phyloP scores from a whole-genome alignment of 805 yeast genomes.

The Alloascoidea africana region DNA sequence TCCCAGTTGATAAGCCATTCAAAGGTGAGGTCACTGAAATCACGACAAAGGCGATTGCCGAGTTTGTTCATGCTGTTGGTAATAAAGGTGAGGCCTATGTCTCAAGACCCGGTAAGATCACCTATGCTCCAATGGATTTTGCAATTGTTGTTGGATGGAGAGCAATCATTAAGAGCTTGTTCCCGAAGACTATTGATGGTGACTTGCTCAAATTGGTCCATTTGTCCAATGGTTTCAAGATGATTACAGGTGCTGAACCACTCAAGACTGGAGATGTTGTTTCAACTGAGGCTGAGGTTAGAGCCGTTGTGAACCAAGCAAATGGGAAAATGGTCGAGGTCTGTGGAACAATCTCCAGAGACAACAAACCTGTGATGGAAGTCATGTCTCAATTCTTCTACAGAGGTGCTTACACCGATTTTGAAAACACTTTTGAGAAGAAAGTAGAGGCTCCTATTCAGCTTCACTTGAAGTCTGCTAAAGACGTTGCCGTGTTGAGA shows the following conservation, averaged over 20 bases:
- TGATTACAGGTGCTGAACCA: constrained; percentile 86
- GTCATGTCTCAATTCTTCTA: constrained; percentile 91
- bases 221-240: constrained; percentile 84
- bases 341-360: constrained; percentile 73
- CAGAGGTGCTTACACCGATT: constrained; percentile 85
- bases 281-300: constrained; percentile 67
- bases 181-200: constrained; percentile 94
- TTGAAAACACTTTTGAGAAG: constrained; percentile 83
- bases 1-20: constrained; percentile 55
- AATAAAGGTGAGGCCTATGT: constrained; percentile 95
- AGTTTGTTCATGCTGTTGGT: constrained; percentile 94
- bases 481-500: constrained; percentile 84
- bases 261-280: constrained; percentile 80
- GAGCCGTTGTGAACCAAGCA: constrained; percentile 79
- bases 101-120: constrained; percentile 56
- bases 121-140: constrained; percentile 96
- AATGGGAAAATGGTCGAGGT: constrained; percentile 95
- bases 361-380: constrained; percentile 72
- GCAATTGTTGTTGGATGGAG: constrained; percentile 98
- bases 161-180: constrained; percentile 94
- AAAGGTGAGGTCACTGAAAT: constrained; percentile 56
- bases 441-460: constrained; percentile 78
- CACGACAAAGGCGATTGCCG: constrained; percentile 65
- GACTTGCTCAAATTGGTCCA: constrained; percentile 90
- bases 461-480: constrained; percentile 52